These are phyloP conservation scores for Suillus weaverae DNA, from an alignment of 768 basidiomycete genomes.

Conservation along the genomic window DNA sequence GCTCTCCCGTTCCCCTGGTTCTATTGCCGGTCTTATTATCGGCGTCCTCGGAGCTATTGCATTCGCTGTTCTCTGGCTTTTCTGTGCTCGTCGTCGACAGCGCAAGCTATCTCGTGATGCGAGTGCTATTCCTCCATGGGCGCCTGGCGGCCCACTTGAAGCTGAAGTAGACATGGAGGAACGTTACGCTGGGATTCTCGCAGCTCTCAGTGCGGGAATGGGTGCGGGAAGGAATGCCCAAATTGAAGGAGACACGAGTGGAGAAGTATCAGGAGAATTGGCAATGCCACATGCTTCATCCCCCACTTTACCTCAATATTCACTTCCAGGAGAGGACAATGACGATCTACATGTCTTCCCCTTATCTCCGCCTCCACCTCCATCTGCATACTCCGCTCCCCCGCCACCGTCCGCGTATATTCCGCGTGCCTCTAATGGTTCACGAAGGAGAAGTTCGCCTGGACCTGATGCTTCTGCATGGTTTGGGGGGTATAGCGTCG, in stretches of 20 bases:
- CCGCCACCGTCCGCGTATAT: slow-evolving; percentile 32
- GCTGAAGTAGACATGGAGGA: slow-evolving; percentile 28
- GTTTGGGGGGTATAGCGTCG: slow-evolving; percentile 24
- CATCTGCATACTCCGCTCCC: slow-evolving; percentile 1
- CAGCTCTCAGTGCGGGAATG: slow-evolving; percentile 20
- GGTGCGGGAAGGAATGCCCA: slow-evolving; percentile 8
- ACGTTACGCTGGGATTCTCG: slow-evolving; percentile 29
- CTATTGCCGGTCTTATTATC: slow-evolving; percentile 24
- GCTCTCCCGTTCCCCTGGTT: slow-evolving; percentile 22
- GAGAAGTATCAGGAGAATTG: slow-evolving; percentile 13
- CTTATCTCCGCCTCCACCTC: slow-evolving; percentile 27
- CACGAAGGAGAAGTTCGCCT: slow-evolving; percentile 26
- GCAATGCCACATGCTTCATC: slow-evolving; percentile 21
- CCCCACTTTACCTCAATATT: slow-evolving; percentile 23
- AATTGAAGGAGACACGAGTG: slow-evolving; percentile 28
- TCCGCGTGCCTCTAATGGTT: neutral
- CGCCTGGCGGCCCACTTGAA: slow-evolving; percentile 20
- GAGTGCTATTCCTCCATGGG: slow-evolving; percentile 11
- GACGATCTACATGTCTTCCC: slow-evolving; percentile 19
- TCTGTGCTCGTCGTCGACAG: slow-evolving; percentile 33
- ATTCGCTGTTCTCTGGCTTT: slow-evolving; percentile 30
- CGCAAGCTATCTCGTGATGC: slow-evolving; percentile 24
- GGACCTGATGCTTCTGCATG: slow-evolving; percentile 28
- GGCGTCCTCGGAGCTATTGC: slow-evolving; percentile 28
- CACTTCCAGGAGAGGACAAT: slow-evolving; percentile 7